Evolutionary conservation across 257 asterid species (phyloP), one percentile per base, ranked within the genome.

Genomic region (Nicotiana obtusifolia): DNA sequence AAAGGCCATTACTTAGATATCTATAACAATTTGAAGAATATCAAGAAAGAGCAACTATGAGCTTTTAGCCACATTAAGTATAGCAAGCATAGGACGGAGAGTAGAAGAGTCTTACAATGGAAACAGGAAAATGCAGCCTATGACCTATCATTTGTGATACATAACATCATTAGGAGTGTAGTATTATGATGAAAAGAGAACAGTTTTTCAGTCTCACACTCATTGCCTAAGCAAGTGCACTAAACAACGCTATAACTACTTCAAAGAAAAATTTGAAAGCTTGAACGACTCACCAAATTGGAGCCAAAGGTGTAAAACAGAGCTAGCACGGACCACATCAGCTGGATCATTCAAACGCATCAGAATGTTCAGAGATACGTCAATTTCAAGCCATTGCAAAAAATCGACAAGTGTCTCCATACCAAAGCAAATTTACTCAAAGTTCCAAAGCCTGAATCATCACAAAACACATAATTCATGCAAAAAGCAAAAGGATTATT

Each of bases 341-440:
- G 86, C 90, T 6, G 94, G 95, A 83, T 94, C 98, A 86, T 86
- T 88, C 85, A 94, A 80, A 86, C 86, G 88, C 81, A 84, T 86
- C 88, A 93, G 77, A 83, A 92, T 86, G 80, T 84, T 65, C 64
- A 84, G 5, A 54, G 86, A 86, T 84, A 89, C 65, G 65, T 91
- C 97, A 2, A 79, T 35, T 83, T 85, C 94, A 28, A 91, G 90
- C 84, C 81, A 84, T 83, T 86, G 82, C 85, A 94, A 10, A 78
- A 91, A 93, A 80, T 91, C 90, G 33, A 88, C 62, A 62, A 82
- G 26, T 61, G 66, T 81, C 80, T 86, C 93, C 81, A 85, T 83
- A 20, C 7, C 22, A 37, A 59, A 44, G 67, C 15, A 20, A 75
- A 44, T 57, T 20, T 52, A 33, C 33, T 44, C 68, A 64, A 75